phyloP scores from a whole-genome alignment of 805 yeast species.

The Cyberlindnera saturnus region DNA sequence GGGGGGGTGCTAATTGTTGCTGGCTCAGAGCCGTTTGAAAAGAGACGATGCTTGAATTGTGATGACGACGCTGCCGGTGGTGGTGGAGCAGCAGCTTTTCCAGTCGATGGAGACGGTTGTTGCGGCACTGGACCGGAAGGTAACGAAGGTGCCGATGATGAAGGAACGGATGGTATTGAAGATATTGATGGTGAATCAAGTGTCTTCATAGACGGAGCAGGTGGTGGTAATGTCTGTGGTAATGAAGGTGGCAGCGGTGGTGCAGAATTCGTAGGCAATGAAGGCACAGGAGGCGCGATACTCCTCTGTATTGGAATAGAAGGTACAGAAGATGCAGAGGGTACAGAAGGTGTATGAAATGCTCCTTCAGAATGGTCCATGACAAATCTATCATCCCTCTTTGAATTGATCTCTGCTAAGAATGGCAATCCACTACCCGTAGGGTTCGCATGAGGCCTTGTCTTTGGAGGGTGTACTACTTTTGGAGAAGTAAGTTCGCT shows the following conservation, averaged over 20 bases:
- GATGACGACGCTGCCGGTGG: conserved; percentile 23
- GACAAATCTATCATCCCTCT: conserved; percentile 39
- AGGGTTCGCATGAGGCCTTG: conserved; percentile 6
- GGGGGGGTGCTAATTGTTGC: conserved; percentile 8
- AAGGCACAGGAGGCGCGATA: conserved; percentile 8
- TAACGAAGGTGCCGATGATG: conserved; percentile 10
- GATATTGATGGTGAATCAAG: conserved; percentile 16
- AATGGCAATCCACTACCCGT: conserved; percentile 37
- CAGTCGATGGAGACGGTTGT: conserved; percentile 6
- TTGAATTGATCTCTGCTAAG: conserved; percentile 42
- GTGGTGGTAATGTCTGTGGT: conserved; percentile 17
- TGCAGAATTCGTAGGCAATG: conserved; percentile 7
- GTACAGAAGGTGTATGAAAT: conserved; percentile 13
- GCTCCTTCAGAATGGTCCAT: conserved; percentile 26
- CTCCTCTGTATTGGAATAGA: conserved; percentile 8
- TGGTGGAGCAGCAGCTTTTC: conserved; percentile 21
- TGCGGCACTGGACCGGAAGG: conserved; percentile 10
- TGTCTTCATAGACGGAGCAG: conserved; percentile 8
- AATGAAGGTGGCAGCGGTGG: conserved; percentile 16
- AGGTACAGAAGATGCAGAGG: conserved; percentile 22
- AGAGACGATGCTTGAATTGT: conserved; percentile 19
- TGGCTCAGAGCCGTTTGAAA: conserved; percentile 14
- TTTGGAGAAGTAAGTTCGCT: conserved; percentile 4
- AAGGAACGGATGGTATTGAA: conserved; percentile 10
- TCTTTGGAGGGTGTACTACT: neutral